Conservation (phyloP, 1,139 yeast species). For the Geotrichum macrosporum region DNA sequence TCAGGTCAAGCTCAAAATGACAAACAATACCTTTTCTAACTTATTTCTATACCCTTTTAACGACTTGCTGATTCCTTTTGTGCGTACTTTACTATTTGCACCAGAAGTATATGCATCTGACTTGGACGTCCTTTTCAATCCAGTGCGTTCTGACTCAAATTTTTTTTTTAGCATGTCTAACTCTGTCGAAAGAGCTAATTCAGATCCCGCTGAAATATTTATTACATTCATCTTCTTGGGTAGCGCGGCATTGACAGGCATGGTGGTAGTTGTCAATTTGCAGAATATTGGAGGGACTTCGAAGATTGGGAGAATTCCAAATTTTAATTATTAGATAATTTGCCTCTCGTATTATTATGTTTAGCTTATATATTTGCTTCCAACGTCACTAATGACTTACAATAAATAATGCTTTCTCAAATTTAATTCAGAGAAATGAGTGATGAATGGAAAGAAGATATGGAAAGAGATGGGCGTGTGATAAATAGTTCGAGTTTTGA, state of each 20-base stretch:
- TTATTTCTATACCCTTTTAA: slow-evolving; percentile 19
- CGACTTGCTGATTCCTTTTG: slow-evolving; percentile 3
- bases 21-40: slow-evolving; percentile 17
- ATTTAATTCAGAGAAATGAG: too few relatives aligned
- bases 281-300: too few relatives aligned
- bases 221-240: slow-evolving; percentile 13
- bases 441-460: too few relatives aligned
- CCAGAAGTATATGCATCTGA: slow-evolving; percentile 23
- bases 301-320: too few relatives aligned
- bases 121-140: slow-evolving; percentile 24
- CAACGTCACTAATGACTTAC: too few relatives aligned
- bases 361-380: too few relatives aligned
- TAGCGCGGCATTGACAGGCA: neutral
- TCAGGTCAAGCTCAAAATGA: neutral
- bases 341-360: too few relatives aligned
- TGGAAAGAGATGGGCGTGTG: too few relatives aligned
- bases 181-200: slow-evolving; percentile 28
- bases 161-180: slow-evolving; percentile 27
- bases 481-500: too few relatives aligned
- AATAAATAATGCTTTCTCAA: too few relatives aligned
- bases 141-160: slow-evolving; percentile 15
- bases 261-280: too few relatives aligned
- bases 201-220: slow-evolving; percentile 25
- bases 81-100: slow-evolving; percentile 9
- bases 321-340: too few relatives aligned